Conservation (phyloP, 352 stramenopile species). For the Pythium aquatile region DNA sequence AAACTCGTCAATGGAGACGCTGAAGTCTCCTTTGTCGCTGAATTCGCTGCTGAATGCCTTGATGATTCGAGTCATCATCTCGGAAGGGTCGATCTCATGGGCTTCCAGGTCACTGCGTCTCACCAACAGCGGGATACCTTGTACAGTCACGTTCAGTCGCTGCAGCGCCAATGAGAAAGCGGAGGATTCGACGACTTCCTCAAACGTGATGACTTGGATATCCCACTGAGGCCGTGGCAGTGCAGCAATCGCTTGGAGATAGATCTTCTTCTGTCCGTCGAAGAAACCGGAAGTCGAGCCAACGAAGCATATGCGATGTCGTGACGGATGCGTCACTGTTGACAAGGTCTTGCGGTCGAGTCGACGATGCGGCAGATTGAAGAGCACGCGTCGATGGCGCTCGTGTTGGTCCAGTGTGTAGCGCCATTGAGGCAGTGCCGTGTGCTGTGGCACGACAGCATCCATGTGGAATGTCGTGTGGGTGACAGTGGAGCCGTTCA, state of each 20-base stretch:
- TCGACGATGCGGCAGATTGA: conserved; percentile 26
- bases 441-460: conserved; percentile 35
- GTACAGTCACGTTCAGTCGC: conserved; percentile 34
- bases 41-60: conserved; percentile 19
- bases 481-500: conserved; percentile 1
- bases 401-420: conserved; percentile 20
- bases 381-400: conserved; percentile 21
- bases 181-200: conserved; percentile 21
- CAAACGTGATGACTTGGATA: conserved; percentile 31
- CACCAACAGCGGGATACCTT: conserved; percentile 19
- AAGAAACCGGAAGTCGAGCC: conserved; percentile 29
- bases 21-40: background rate
- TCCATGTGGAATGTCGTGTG: conserved; percentile 42
- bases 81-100: background rate
- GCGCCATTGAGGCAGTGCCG: conserved; percentile 15
- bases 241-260: conserved; percentile 49
- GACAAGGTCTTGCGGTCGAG: background rate
- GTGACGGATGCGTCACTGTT: background rate
- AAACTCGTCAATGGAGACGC: conserved; percentile 1
- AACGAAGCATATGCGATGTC: conserved; percentile 38
- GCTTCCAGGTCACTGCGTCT: background rate
- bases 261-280: conserved; percentile 66
- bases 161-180: conserved; percentile 25
- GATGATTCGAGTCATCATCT: conserved; percentile 12
- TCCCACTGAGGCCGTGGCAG: conserved; percentile 10